Evolutionary conservation across 495 filamentous ascomycete genomes (phyloP).

Genomic region (Daldinia childiae): DNA sequence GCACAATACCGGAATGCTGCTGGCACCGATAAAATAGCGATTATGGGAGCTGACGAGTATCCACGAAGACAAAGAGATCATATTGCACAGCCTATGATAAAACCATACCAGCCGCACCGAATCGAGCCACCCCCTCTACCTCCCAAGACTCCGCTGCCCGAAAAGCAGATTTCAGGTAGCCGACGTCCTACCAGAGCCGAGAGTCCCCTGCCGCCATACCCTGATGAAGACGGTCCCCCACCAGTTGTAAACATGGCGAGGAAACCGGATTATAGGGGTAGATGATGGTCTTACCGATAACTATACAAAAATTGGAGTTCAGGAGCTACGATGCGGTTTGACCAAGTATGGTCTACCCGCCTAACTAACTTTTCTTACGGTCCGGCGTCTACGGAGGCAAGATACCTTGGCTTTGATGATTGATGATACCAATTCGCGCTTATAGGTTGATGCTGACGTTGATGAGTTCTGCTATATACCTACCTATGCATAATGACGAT

Average conservation of each 20-base stretch:
- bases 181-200: slow-evolving; percentile 38
- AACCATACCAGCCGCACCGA: slow-evolving; percentile 57
- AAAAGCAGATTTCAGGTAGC: slow-evolving; percentile 35
- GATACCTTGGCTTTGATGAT: slow-evolving; percentile 21
- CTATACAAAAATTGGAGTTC: background rate
- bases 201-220: slow-evolving; percentile 72
- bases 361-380: background rate
- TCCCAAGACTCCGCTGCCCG: slow-evolving; percentile 83
- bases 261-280: slow-evolving; percentile 79
- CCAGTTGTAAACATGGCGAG: slow-evolving; percentile 83
- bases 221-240: slow-evolving; percentile 83
- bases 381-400: slow-evolving; percentile 20
- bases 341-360: background rate
- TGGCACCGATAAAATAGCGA: slow-evolving; percentile 68
- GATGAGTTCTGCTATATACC: background rate
- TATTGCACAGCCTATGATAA: slow-evolving; percentile 46
- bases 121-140: slow-evolving; percentile 79
- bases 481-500: background rate
- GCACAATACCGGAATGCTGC: slow-evolving; percentile 58
- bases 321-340: background rate
- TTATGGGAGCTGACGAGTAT: slow-evolving; percentile 67
- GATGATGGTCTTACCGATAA: slow-evolving; percentile 44
- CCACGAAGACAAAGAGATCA: slow-evolving; percentile 54
- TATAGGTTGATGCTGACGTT: slow-evolving; percentile 9
- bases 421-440: slow-evolving; percentile 37